phyloP scores from a whole-genome alignment of 371 early-diverging fungal genomes.

The Mortierella sp. region DNA sequence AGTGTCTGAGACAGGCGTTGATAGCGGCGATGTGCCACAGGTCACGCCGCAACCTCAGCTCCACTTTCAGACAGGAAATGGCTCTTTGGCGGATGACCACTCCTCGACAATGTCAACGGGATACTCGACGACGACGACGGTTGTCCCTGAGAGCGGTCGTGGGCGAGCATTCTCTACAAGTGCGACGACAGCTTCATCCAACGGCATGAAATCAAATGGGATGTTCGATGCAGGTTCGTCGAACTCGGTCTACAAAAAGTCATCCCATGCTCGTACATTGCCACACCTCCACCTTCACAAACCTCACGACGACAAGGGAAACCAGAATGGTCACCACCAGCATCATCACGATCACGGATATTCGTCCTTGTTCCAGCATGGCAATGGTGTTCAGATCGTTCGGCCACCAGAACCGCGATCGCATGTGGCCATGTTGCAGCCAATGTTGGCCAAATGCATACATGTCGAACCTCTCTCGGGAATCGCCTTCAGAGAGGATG shows the following conservation, averaged over 20 bases:
- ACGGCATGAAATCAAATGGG: background rate
- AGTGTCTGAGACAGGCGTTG: constrained; percentile 1
- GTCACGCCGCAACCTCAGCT: constrained; percentile 10
- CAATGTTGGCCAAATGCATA: constrained; percentile 75
- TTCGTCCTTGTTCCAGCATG: constrained; percentile 51
- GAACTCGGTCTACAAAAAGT: constrained; percentile 28
- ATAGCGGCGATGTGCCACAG: constrained; percentile 2
- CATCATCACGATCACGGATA: constrained; percentile 48
- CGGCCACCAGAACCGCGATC: constrained; percentile 75
- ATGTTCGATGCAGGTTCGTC: constrained; percentile 27
- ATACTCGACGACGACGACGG: constrained; percentile 13
- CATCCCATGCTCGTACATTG: constrained; percentile 27
- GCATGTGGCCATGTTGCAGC: constrained; percentile 84
- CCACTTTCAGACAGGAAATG: constrained; percentile 1
- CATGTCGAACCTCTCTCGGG: constrained; percentile 81
- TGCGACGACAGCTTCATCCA: background rate
- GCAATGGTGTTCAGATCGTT: constrained; percentile 38
- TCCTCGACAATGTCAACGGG: constrained; percentile 22
- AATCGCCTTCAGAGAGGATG: constrained; percentile 84
- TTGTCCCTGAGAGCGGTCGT: constrained; percentile 10
- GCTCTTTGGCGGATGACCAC: constrained; percentile 6
- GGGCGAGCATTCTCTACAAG: constrained; percentile 9
- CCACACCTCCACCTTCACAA: constrained; percentile 30
- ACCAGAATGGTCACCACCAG: constrained; percentile 5
- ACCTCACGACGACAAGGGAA: constrained; percentile 1